These are phyloP conservation scores for Lathyrus sativus DNA, from an alignment of 306 rosid genomes.

Conservation along the genomic window DNA sequence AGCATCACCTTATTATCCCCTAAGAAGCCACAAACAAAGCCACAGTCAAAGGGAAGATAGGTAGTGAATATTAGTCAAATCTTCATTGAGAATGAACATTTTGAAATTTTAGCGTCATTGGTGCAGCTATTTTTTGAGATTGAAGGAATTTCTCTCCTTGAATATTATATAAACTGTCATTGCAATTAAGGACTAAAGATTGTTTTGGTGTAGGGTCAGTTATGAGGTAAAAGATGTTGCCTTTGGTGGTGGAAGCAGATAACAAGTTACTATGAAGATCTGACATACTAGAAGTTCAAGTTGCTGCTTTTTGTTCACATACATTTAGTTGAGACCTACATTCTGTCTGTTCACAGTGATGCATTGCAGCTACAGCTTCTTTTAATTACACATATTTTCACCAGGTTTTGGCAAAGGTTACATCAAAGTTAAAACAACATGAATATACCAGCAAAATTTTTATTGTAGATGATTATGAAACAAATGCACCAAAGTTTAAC, in stretches of 20 bases:
- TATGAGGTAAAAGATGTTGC: constrained; percentile 21
- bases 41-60: constrained; percentile 42
- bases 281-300: constrained; percentile 21
- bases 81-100: constrained; percentile 35
- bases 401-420: constrained; percentile 32
- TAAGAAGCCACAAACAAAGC: constrained; percentile 42
- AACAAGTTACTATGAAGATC: constrained; percentile 5
- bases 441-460: constrained; percentile 33
- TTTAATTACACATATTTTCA: constrained; percentile 11
- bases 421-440: constrained; percentile 22
- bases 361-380: constrained; percentile 21
- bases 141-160: constrained; percentile 28
- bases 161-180: constrained; percentile 17
- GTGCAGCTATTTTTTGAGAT: constrained; percentile 30
- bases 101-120: constrained; percentile 34
- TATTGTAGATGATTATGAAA: constrained; percentile 33
- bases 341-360: constrained; percentile 20
- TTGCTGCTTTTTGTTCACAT: constrained; percentile 34
- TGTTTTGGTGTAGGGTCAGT: constrained; percentile 31
- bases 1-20: constrained; percentile 54
- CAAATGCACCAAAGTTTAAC: constrained; percentile 18
- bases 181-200: constrained; percentile 22
- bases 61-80: constrained; percentile 15
- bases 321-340: constrained; percentile 31
- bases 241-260: constrained; percentile 37